Evolutionary conservation across 164 flowering plant species (phyloP).

Genomic region (Nelumbo lutea): DNA sequence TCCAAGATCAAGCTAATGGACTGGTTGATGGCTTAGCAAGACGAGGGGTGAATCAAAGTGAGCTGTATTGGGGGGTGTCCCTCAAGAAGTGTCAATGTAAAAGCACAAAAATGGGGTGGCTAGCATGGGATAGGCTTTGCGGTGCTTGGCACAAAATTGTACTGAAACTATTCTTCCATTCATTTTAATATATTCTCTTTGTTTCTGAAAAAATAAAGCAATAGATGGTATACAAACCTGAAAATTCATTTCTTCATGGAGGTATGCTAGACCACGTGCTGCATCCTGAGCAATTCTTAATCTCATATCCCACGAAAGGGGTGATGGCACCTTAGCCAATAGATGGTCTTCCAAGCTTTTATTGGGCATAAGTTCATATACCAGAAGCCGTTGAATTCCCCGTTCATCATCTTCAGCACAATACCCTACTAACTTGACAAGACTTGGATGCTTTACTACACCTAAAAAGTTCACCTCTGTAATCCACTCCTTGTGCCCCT

Average conservation of each 20-base stretch:
- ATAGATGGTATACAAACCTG: slow-evolving; percentile 26
- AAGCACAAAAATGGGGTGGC: no score
- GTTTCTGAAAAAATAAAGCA: not conserved
- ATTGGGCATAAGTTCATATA: not conserved
- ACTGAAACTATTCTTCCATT: no score
- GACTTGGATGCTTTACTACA: slow-evolving; percentile 21
- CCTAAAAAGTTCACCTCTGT: no score
- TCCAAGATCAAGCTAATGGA: no score
- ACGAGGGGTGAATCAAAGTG: no score
- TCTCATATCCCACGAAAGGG: slow-evolving; percentile 47
- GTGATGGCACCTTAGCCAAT: slow-evolving; percentile 16
- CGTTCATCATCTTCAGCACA: slow-evolving; percentile 64
- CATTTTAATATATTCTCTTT: not conserved
- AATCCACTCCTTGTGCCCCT: no score
- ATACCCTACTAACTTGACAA: slow-evolving; percentile 37
- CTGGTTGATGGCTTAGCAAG: no score
- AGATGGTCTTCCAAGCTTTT: slow-evolving; percentile 49
- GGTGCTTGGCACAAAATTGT: no score
- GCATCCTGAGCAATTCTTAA: slow-evolving; percentile 49
- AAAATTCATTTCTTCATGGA: slow-evolving; percentile 60
- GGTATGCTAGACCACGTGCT: slow-evolving; percentile 51
- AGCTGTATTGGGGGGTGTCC: no score
- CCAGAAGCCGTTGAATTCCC: slow-evolving; percentile 23
- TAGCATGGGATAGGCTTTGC: no score
- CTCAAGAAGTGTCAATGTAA: no score